Conservation (phyloP, 768 basidiomycete genomes). For the Boletellus ananas region DNA sequence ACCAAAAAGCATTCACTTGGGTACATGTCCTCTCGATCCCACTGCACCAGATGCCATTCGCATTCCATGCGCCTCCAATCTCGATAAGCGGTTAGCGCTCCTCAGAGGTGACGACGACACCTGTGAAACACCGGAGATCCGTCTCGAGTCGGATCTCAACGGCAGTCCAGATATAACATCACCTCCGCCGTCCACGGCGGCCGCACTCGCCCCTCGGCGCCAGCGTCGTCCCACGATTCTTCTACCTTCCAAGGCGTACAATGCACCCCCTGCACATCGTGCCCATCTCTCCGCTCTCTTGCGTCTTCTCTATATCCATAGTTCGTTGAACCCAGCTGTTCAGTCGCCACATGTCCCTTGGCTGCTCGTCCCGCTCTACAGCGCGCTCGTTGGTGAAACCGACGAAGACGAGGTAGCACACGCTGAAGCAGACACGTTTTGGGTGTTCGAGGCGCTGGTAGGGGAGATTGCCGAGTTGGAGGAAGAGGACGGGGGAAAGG, state of each 20-base stretch:
- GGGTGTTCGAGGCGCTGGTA: slow-evolving; percentile 72
- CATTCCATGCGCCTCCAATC: slow-evolving; percentile 45
- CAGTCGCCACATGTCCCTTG: slow-evolving; percentile 66
- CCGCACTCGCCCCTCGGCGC: slow-evolving; percentile 25
- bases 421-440: slow-evolving; percentile 78
- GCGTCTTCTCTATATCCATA: slow-evolving; percentile 70
- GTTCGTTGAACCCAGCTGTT: slow-evolving; percentile 66
- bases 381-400: slow-evolving; percentile 56
- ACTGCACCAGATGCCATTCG: slow-evolving; percentile 43
- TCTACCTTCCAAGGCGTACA: slow-evolving; percentile 43
- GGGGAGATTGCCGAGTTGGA: slow-evolving; percentile 74
- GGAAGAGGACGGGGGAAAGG: slow-evolving; percentile 56
- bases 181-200: slow-evolving; percentile 34
- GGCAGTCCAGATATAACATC: neutral
- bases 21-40: slow-evolving; percentile 49
- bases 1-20: slow-evolving; percentile 36
- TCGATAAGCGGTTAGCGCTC: slow-evolving; percentile 51
- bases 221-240: slow-evolving; percentile 40
- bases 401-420: slow-evolving; percentile 59
- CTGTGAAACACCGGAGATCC: slow-evolving; percentile 38
- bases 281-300: slow-evolving; percentile 61
- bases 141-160: slow-evolving; percentile 32
- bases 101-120: slow-evolving; percentile 34
- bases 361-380: slow-evolving; percentile 66
- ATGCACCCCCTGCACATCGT: slow-evolving; percentile 48